Percentiles rank a stretch among this genome's conserved stretches.
phyloP scores from a whole-genome alignment of 768 basidiomycete species.

The Rickenella mellea region DNA sequence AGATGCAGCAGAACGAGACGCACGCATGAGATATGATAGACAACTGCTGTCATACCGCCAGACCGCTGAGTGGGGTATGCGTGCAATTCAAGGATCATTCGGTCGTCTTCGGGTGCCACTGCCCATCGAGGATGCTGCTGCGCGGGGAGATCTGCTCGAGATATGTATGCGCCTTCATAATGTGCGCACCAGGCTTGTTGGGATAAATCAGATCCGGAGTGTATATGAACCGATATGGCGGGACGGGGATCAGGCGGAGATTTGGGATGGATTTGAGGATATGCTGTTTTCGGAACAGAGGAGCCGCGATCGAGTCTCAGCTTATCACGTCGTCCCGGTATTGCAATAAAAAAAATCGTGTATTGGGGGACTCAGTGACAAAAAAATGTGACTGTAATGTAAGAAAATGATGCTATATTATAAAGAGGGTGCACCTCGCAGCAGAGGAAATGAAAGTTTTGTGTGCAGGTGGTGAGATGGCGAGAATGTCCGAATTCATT shows the following conservation, averaged over 20 bases:
- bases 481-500: no score
- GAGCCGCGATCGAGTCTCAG: slow-evolving; percentile 22
- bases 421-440: no score
- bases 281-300: slow-evolving; percentile 29
- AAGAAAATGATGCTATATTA: not conserved
- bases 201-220: slow-evolving; percentile 30
- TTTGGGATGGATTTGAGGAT: slow-evolving; percentile 27
- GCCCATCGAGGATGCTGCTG: slow-evolving; percentile 18
- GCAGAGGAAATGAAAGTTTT: not conserved
- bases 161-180: slow-evolving; percentile 25
- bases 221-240: slow-evolving; percentile 33
- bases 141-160: slow-evolving; percentile 25
- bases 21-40: slow-evolving; percentile 19
- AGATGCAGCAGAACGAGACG: slow-evolving; percentile 11
- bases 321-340: slow-evolving; percentile 22
- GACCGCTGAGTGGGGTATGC: slow-evolving; percentile 45
- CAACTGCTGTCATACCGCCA: slow-evolving; percentile 36
- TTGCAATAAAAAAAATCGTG: slow-evolving; percentile 7
- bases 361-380: not conserved
- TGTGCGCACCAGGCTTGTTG: slow-evolving; percentile 24
- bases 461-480: not conserved
- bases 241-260: slow-evolving; percentile 10
- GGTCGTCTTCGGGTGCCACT: slow-evolving; percentile 33
- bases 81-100: slow-evolving; percentile 34
- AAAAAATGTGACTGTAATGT: slow-evolving; percentile 2